phyloP scores from a whole-genome alignment of 495 filamentous ascomycete genomes.

The Tuber umbilicatum region DNA sequence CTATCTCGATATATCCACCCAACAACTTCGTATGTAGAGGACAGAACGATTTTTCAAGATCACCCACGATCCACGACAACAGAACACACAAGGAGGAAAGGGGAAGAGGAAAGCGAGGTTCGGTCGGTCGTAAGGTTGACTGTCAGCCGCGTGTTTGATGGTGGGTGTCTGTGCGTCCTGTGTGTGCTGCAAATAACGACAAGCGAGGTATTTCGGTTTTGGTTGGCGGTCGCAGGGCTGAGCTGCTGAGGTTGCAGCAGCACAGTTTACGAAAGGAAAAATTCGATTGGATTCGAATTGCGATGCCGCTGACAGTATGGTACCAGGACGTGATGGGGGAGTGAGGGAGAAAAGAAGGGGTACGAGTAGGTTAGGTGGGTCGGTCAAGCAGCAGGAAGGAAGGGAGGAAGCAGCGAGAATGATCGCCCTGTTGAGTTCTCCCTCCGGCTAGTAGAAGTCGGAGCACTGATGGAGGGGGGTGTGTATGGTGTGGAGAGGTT shows the following conservation, averaged over 20 bases:
- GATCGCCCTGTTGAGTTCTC: slow-evolving; percentile 36
- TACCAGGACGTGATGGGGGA: slow-evolving; percentile 25
- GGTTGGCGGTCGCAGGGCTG: slow-evolving; percentile 37
- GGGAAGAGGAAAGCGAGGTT: slow-evolving; percentile 31
- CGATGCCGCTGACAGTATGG: slow-evolving; percentile 35
- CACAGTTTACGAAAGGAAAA: slow-evolving; percentile 33
- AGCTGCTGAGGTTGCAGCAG: slow-evolving; percentile 28
- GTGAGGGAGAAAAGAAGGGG: slow-evolving; percentile 25
- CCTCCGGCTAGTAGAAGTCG: slow-evolving; percentile 16
- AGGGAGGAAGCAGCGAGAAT: slow-evolving; percentile 14
- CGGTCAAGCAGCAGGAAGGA: slow-evolving; percentile 26
- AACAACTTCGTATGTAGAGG: slow-evolving; percentile 33
- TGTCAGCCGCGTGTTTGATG: slow-evolving; percentile 34
- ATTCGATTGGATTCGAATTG: slow-evolving; percentile 39
- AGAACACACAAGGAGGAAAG: slow-evolving; percentile 36
- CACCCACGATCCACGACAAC: slow-evolving; percentile 37
- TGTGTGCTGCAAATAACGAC: slow-evolving; percentile 27
- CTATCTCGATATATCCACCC: slow-evolving; percentile 36
- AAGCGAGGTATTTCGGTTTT: slow-evolving; percentile 37
- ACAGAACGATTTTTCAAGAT: slow-evolving; percentile 28
- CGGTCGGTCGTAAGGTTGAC: slow-evolving; percentile 31
- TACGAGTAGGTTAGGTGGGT: slow-evolving; percentile 25
- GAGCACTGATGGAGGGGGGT: slow-evolving; percentile 18
- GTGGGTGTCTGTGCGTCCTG: slow-evolving; percentile 34
- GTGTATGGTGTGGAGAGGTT: slow-evolving; percentile 16